Percentiles rank a stretch among this genome's conserved stretches.
These are phyloP conservation scores for Aspergillus ochraceoroseus DNA, from an alignment of 2,329 filamentous ascomycete genomes.

Conservation along the genomic window DNA sequence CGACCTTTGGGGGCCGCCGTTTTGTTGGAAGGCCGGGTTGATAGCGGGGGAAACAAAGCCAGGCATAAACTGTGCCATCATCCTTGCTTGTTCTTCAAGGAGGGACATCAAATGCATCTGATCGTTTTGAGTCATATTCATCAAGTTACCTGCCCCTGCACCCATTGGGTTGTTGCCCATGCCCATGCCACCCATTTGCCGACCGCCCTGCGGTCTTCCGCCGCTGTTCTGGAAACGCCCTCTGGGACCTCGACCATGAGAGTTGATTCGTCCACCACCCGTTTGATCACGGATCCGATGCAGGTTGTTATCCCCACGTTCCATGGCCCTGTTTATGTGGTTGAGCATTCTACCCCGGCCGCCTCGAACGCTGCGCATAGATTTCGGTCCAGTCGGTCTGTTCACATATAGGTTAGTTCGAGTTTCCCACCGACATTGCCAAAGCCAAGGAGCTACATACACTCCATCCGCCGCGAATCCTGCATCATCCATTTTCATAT, in stretches of 20 bases:
- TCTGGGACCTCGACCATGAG: slow-evolving; percentile 65
- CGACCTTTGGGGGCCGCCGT: slow-evolving; percentile 51
- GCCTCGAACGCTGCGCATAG: slow-evolving; percentile 73
- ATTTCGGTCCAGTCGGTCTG: slow-evolving; percentile 90
- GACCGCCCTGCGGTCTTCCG: slow-evolving; percentile 46
- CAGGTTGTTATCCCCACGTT: slow-evolving; percentile 70
- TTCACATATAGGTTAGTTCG: slow-evolving; percentile 37
- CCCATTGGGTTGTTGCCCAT: slow-evolving; percentile 35
- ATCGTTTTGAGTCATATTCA: slow-evolving; percentile 60
- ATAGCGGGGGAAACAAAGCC: slow-evolving; percentile 52
- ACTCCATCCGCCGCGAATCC: slow-evolving; percentile 38
- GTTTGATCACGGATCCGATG: slow-evolving; percentile 68
- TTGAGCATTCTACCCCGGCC: slow-evolving; percentile 77
- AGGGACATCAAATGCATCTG: slow-evolving; percentile 70
- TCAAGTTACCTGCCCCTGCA: slow-evolving; percentile 41
- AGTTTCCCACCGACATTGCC: slow-evolving; percentile 2
- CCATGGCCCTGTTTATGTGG: slow-evolving; percentile 77
- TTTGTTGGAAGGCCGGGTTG: slow-evolving; percentile 51
- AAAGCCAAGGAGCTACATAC: slow-evolving; percentile 27
- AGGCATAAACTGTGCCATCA: slow-evolving; percentile 70
- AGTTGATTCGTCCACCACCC: slow-evolving; percentile 74
- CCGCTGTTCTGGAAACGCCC: slow-evolving; percentile 53
- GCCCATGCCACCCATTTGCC: slow-evolving; percentile 44
- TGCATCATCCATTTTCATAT: slow-evolving; percentile 70
- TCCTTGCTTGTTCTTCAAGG: slow-evolving; percentile 79